Conservation (phyloP, 2,329 filamentous ascomycete genomes). For the Stagonosporopsis tanaceti region DNA sequence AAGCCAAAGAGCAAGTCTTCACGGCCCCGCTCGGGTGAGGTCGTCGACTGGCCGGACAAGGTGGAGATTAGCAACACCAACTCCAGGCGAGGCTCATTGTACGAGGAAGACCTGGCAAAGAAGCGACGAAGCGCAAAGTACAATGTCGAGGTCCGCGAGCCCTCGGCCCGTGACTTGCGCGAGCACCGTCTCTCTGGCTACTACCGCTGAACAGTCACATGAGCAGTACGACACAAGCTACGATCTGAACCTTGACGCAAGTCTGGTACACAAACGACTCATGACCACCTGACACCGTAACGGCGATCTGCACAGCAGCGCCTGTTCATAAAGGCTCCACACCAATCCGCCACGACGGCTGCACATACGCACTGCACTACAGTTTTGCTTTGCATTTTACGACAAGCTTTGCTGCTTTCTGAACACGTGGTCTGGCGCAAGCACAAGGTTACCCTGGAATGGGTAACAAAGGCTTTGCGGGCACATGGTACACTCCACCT, state of each 20-base stretch:
- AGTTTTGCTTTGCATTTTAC: conserved; percentile 30
- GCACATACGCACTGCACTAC: conserved; percentile 19
- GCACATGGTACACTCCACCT: conserved; percentile 29
- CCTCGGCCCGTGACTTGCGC: conserved; percentile 46
- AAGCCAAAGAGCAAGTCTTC: conserved; percentile 37
- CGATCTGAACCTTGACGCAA: conserved; percentile 8
- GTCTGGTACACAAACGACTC: conserved; percentile 15
- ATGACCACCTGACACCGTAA: conserved; percentile 9
- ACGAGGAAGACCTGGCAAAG: conserved; percentile 49
- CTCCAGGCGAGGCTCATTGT: conserved; percentile 52
- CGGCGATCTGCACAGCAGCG: conserved; percentile 24
- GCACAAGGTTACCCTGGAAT: conserved; percentile 21
- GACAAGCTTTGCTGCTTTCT: conserved; percentile 39
- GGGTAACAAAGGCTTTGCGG: conserved; percentile 22
- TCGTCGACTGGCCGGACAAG: conserved; percentile 48
- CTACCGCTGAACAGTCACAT: conserved; percentile 45
- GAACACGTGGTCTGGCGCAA: conserved; percentile 10
- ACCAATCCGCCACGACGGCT: conserved; percentile 23
- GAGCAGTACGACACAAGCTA: conserved; percentile 15
- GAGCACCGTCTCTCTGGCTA: conserved; percentile 50
- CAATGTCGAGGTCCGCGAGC: conserved; percentile 53
- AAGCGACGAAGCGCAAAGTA: conserved; percentile 50
- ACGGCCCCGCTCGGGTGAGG: conserved; percentile 47
- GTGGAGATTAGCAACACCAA: conserved; percentile 44
- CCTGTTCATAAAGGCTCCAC: conserved; percentile 35